Conservation (phyloP, 2,329 filamentous ascomycete genomes). For the Blastomyces emzantsi region DNA sequence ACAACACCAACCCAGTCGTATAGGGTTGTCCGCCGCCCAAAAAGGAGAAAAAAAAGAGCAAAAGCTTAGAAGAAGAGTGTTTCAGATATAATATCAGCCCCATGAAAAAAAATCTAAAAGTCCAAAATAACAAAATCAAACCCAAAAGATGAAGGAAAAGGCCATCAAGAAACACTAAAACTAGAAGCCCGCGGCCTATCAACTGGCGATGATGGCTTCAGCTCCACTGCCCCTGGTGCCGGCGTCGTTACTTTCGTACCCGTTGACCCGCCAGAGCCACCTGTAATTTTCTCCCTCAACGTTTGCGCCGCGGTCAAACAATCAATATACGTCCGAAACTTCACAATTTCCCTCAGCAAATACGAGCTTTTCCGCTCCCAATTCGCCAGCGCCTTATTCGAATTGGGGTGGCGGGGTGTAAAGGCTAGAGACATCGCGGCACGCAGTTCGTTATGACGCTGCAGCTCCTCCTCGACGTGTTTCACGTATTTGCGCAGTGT, state of each 20-base stretch:
- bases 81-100: neutral
- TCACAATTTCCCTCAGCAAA: conserved; percentile 85
- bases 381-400: conserved; percentile 78
- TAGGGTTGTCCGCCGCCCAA: neutral
- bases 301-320: conserved; percentile 61
- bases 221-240: neutral
- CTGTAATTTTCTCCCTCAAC: conserved; percentile 62
- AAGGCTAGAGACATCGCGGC: conserved; percentile 83
- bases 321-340: conserved; percentile 93
- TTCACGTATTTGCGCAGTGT: conserved; percentile 70
- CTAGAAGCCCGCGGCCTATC: conserved; percentile 1
- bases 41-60: neutral
- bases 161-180: neutral
- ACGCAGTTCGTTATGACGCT: conserved; percentile 79
- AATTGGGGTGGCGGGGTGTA: conserved; percentile 72
- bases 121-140: neutral
- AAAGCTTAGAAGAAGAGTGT: neutral
- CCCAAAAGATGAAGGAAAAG: neutral
- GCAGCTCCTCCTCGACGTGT: conserved; percentile 75
- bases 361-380: conserved; percentile 97
- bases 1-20: neutral
- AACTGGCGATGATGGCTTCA: neutral
- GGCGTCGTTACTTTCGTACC: neutral
- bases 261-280: conserved; percentile 9
- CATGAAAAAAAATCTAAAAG: neutral